Conservation (phyloP, 2,329 filamentous ascomycete genomes). For the Fusarium brevicatenulatum region DNA sequence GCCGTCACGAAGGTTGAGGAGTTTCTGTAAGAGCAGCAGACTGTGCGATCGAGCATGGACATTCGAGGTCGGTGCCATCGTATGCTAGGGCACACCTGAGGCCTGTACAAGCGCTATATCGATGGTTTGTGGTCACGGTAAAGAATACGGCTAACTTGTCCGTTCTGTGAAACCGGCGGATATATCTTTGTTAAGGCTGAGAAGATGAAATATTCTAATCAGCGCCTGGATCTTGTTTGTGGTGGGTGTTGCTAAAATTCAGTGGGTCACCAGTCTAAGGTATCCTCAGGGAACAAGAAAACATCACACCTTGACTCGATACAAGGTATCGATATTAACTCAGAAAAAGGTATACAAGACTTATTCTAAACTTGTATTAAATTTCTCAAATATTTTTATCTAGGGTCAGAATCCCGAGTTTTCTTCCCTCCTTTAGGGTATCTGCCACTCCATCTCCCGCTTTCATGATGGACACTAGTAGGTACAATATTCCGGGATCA, state of each 20-base stretch:
- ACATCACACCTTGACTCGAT: not conserved
- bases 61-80: conserved; percentile 66
- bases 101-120: not conserved
- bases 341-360: not conserved
- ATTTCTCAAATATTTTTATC: not conserved
- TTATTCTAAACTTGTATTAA: not conserved
- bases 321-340: not conserved
- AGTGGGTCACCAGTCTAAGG: conserved; percentile 25
- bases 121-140: too few species aligned
- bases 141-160: too few species aligned
- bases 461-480: not conserved
- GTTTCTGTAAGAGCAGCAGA: conserved; percentile 82
- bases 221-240: conserved; percentile 12
- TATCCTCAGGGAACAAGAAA: not conserved
- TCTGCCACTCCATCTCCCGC: not conserved
- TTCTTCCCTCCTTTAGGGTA: not conserved
- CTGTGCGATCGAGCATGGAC: conserved; percentile 84
- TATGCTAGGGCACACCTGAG: not conserved
- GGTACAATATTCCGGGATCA: not conserved
- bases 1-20: conserved; percentile 80
- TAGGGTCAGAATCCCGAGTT: not conserved
- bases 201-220: conserved; percentile 7
- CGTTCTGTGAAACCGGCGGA: not conserved
- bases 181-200: not conserved
- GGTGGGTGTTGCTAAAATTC: conserved; percentile 33